Evolutionary conservation across 2,329 filamentous ascomycete genomes (phyloP), one percentile per base, ranked within the genome.

Genomic region (Colletotrichum sojae): DNA sequence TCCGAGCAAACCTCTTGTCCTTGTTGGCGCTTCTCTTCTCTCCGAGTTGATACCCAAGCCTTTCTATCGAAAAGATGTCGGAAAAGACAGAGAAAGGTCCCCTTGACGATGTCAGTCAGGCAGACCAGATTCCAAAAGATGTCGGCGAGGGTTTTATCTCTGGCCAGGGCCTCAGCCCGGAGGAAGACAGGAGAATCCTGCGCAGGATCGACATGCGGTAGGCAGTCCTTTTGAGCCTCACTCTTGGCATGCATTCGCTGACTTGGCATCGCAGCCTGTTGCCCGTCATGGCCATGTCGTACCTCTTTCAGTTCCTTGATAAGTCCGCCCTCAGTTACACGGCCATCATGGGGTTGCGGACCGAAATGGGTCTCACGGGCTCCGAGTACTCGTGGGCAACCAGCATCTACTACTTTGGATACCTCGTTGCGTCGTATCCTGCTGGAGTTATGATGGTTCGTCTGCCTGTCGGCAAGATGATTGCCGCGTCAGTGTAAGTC

Each of bases 101-200:
- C 18, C 12, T 53, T 15, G 36, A 59, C 1, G 46, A 36, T 36
- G 10, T 45, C 6, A 48, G 62, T 1, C 54, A 18, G 15, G 54
- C 36, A 9, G 62, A 65, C 18, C 31, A 59, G 46, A 52, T 25
- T 4, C 40, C 89, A 0, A 83, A 94, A 48, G 91, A 91, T 0
- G 82, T 94, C 18, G 92, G 95, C 5, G 85, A 92, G 0, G 84
- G 89, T 36, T 95, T 95, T 73, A 89, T 93, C 75, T 93, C 93
- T 69, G 92, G 93, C 0, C 91, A 90, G 2, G 92, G 89, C 70
- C 89, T 90, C 71, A 85, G 91, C 69, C 92, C 91, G 79, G 91
- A 92, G 71, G 83, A 85, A 80, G 84, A 87, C 27, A 93, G 95
- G 71, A 54, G 57, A 4, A 46, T 71, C 18, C 56, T 71, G 2